Percentiles rank a stretch among this genome's conserved stretches.
Evolutionary conservation across 202 grass and related monocot genomes (phyloP).

Genomic region (Carex arenaria): DNA sequence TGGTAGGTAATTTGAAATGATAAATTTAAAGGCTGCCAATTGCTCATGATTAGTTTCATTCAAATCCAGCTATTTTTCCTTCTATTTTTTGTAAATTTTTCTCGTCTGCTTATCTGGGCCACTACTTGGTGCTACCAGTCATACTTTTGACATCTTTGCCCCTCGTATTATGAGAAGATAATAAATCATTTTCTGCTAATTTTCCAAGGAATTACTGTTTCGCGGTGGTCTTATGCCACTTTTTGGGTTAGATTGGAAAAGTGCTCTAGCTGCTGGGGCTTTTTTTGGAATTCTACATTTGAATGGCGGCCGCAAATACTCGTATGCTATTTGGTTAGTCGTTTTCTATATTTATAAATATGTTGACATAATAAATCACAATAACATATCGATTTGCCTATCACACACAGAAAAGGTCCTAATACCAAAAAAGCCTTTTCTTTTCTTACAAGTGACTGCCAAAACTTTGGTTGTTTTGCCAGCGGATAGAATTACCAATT

Average conservation of each 20-base stretch:
- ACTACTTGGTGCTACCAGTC: not conserved
- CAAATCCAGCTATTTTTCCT: not conserved
- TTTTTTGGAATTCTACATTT: conserved; percentile 88
- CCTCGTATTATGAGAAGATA: conserved; percentile 5
- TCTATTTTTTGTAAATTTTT: not conserved
- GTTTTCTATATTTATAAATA: not conserved
- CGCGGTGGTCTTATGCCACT: conserved; percentile 76
- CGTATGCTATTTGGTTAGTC: conserved; percentile 69
- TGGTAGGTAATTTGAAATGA: not conserved
- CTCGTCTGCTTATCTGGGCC: not conserved
- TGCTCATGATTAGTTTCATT: not conserved
- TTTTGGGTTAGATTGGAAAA: conserved; percentile 76
- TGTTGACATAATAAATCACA: not conserved
- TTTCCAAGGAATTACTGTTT: conserved; percentile 69
- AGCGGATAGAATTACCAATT: not conserved
- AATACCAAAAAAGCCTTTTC: not conserved
- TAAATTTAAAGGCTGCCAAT: not conserved
- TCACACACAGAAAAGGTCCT: not conserved
- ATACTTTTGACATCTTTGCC: conserved; percentile 8
- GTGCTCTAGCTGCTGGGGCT: conserved; percentile 50
- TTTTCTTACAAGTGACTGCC: not conserved
- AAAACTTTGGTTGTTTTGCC: not conserved
- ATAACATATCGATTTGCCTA: not conserved
- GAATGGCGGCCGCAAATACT: conserved; percentile 58
- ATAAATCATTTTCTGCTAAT: conserved; percentile 12